These are phyloP conservation scores for Mucor saturninus DNA, from an alignment of 371 early-diverging fungal species.

Conservation along the genomic window DNA sequence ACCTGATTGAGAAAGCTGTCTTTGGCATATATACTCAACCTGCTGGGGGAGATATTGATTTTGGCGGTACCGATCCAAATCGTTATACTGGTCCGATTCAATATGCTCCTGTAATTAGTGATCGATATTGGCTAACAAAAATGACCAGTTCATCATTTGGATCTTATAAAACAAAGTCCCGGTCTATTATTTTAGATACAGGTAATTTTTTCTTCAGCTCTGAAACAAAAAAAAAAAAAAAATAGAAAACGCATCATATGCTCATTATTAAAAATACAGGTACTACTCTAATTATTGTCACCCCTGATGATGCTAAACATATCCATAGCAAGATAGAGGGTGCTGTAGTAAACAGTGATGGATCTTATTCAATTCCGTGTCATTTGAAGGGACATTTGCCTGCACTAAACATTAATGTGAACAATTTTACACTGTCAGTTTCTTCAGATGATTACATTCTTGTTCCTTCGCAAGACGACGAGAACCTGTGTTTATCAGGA, in stretches of 20 bases:
- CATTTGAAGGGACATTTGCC: slow-evolving; percentile 48
- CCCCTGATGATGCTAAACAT: slow-evolving; percentile 65
- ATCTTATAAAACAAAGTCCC: slow-evolving; percentile 26
- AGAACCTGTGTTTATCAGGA: slow-evolving; percentile 71
- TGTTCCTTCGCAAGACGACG: slow-evolving; percentile 37
- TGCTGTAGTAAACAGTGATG: slow-evolving; percentile 58
- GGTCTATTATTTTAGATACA: slow-evolving; percentile 57
- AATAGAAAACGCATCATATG: not conserved
- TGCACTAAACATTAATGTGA: slow-evolving; percentile 51
- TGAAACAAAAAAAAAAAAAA: not conserved
- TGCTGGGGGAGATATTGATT: slow-evolving; percentile 62
- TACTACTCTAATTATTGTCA: slow-evolving; percentile 71
- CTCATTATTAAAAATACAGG: slow-evolving; percentile 33
- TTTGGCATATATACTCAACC: slow-evolving; percentile 69
- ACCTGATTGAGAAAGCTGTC: slow-evolving; percentile 60
- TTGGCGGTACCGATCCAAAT: slow-evolving; percentile 66
- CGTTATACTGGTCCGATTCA: slow-evolving; percentile 55
- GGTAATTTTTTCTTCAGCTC: slow-evolving; percentile 29
- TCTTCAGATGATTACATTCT: slow-evolving; percentile 67
- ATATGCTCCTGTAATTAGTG: slow-evolving; percentile 70
- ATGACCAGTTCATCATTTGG: slow-evolving; percentile 59
- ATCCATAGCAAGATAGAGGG: slow-evolving; percentile 67
- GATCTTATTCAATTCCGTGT: slow-evolving; percentile 56
- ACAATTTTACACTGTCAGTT: slow-evolving; percentile 55
- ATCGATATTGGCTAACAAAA: slow-evolving; percentile 77